phyloP scores from a whole-genome alignment of 225 moss, liverwort and hornwort species.

The Physcomitrium patens region DNA sequence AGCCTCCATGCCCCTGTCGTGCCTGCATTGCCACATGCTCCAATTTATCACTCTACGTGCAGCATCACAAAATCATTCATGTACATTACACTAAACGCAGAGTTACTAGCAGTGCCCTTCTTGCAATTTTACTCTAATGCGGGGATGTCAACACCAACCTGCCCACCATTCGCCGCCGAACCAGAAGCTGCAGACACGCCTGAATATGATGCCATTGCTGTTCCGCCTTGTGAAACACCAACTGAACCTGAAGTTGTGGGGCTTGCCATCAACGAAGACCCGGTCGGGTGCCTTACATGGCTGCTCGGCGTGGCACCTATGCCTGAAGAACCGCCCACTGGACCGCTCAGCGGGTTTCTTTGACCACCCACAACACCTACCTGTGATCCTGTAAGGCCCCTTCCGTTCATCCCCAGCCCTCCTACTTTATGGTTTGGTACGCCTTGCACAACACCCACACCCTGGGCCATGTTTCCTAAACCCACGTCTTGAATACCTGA shows the following conservation, averaged over 20 bases:
- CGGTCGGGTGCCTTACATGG: conserved; percentile 29
- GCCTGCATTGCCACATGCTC: conserved; percentile 23
- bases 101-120: neutral
- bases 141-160: conserved; percentile 13
- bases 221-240: conserved; percentile 19
- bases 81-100: neutral
- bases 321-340: neutral
- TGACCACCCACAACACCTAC: conserved; percentile 20
- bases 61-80: neutral
- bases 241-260: conserved; percentile 25
- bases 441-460: conserved; percentile 33
- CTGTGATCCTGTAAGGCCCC: conserved; percentile 23
- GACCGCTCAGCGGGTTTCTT: conserved; percentile 23
- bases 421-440: conserved; percentile 21
- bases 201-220: conserved; percentile 4
- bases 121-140: neutral
- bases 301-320: conserved; percentile 17
- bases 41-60: neutral
- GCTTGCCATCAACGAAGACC: conserved; percentile 5
- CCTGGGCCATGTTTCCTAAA: conserved; percentile 24
- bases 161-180: conserved; percentile 25
- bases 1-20: conserved; percentile 30
- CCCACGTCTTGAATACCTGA: conserved; percentile 28
- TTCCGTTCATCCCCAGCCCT: conserved; percentile 32
- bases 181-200: conserved; percentile 23